Evolutionary conservation across 257 asterid genomes (phyloP).

Genomic region (Marsdenia floribunda): DNA sequence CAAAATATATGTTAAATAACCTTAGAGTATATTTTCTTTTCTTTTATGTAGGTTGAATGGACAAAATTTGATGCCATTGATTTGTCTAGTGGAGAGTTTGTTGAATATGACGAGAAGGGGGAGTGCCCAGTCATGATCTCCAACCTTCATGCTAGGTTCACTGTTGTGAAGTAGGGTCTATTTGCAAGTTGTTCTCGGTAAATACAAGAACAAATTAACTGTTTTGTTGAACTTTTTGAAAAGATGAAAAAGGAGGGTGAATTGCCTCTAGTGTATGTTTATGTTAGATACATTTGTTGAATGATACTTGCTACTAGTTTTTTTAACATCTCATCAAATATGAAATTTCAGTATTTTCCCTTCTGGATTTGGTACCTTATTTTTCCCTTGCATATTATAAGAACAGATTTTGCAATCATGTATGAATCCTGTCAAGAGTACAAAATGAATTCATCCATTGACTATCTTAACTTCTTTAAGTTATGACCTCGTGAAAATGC

Average conservation of each 20-base stretch:
- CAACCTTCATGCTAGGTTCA: conserved; percentile 57
- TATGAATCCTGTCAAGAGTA: not conserved
- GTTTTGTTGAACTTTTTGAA: not conserved
- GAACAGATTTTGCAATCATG: not conserved
- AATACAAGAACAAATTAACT: conserved; percentile 13
- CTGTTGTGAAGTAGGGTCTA: conserved; percentile 44
- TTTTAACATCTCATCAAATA: not conserved
- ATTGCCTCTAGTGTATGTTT: conserved; percentile 6
- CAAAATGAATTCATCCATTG: not conserved
- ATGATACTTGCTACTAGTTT: not conserved
- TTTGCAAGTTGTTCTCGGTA: conserved; percentile 1
- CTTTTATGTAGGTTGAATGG: conserved; percentile 54
- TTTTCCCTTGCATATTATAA: not conserved
- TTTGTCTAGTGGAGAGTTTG: conserved; percentile 65
- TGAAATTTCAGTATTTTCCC: not conserved
- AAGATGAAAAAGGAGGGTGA: not conserved
- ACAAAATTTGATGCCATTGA: conserved; percentile 62
- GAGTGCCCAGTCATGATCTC: conserved; percentile 87
- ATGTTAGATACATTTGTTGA: not conserved
- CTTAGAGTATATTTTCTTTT: not conserved
- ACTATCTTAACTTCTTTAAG: too few relatives aligned
- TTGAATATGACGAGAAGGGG: conserved; percentile 92
- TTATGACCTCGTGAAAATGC: not conserved
- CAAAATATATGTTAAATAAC: not conserved
- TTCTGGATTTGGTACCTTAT: not conserved